Base-by-base conservation (phyloP, 345 rosid genomes). In the Heritiera littoralis region DNA sequence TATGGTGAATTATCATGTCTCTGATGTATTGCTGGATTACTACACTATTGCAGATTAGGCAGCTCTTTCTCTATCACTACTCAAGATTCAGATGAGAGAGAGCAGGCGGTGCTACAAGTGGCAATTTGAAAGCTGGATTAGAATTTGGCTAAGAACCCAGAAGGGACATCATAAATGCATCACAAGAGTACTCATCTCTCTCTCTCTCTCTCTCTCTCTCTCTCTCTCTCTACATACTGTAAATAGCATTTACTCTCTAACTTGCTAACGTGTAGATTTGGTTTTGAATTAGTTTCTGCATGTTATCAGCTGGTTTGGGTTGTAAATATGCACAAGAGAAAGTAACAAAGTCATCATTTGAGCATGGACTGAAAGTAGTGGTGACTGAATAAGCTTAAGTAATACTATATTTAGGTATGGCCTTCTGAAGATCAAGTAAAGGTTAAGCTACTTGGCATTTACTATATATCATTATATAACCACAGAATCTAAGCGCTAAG, bases 21-120 rank as follows among this genome's bases (percentile, higher is more conserved):
- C 10, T 56, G 61, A n/a, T n/a, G 28, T 23, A 23, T 56, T 56
- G 30, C 32, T 58, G 32, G 12, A 58, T 58, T 20, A 9, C 32
- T 58, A 9, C 32, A 58, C 13, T 58, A 20, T 20, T 58, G 30
- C 32, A 9, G 11, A 30, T 58, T 58, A 58, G 63, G 32, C 13
- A 58, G 63, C 63, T 58, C 61, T 54, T 18, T 54, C 23, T 55
- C 60, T 46, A 9, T 35, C 38, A 2, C 38, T 2, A 35, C 38
- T 35, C 63, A 58, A 46, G 56, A 48, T 48, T 69, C 73, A 69
- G 73, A 46, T 46, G 73, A 23, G 55, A 69, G 73, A 69, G 71
- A 66, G 30, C 9, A 38, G 71, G 6, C 10, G 40, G 74, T 48
- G 58, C 74, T 70, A 70, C 74, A 69, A 23, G 40, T 2, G 23